Conservation (phyloP, 768 basidiomycete genomes). For the Mycena kentingensis region DNA sequence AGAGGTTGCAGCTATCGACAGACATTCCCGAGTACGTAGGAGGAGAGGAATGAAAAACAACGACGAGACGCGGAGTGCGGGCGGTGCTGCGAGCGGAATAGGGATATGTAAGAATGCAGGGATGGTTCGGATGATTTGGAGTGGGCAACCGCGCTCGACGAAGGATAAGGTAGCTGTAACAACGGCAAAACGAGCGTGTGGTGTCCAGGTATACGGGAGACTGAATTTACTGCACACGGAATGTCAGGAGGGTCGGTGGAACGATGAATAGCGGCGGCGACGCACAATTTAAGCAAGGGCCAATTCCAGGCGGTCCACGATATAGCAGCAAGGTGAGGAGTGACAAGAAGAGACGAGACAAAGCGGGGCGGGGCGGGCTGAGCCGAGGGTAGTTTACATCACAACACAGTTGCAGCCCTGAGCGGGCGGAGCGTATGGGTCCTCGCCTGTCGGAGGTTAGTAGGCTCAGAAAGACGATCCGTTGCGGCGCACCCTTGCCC, state of each 20-base stretch:
- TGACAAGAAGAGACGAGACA: conserved; percentile 2
- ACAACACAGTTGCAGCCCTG: conserved; percentile 71
- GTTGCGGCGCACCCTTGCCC: conserved; percentile 50
- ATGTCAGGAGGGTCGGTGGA: not conserved
- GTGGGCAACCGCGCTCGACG: conserved; percentile 1
- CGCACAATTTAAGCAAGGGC: conserved; percentile 23
- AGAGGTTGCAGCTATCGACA: too few relatives aligned
- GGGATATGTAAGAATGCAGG: not conserved
- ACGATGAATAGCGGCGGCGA: not conserved
- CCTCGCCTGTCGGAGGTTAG: conserved; percentile 50
- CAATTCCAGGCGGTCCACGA: conserved; percentile 18
- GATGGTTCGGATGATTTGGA: not conserved
- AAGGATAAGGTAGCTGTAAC: not conserved
- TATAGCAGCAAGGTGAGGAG: conserved; percentile 6
- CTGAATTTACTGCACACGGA: not conserved
- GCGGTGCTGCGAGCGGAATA: not conserved
- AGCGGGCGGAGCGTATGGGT: conserved; percentile 87
- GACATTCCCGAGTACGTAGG: too few relatives aligned
- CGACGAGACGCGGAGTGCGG: not conserved
- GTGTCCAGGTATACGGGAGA: conserved; percentile 4
- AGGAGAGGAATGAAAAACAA: not conserved
- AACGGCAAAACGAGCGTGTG: not conserved
- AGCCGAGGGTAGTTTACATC: conserved; percentile 51
- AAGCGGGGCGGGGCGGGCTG: not conserved
- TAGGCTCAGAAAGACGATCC: not conserved